A percentile compares a stretch with the other conserved stretches of the same genome.
Conservation (phyloP, 768 basidiomycete genomes). For the Naematelia encephala region DNA sequence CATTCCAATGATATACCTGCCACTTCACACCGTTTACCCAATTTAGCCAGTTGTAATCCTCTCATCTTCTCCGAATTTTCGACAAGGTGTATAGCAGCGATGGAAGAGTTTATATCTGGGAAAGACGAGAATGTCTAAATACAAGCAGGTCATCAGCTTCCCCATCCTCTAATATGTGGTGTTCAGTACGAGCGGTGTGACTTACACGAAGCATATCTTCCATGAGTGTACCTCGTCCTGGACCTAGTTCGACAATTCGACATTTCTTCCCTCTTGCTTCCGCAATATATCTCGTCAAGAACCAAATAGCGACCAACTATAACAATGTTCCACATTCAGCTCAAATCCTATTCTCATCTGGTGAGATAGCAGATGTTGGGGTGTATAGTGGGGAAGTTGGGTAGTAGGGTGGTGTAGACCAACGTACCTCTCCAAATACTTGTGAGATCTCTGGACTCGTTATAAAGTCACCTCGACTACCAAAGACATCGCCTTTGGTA, state of each 20-base stretch:
- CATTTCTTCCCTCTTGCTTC: conserved; percentile 57
- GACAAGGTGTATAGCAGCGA: conserved; percentile 66
- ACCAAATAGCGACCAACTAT: conserved; percentile 84
- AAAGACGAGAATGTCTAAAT: conserved; percentile 42
- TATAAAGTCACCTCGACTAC: conserved; percentile 82
- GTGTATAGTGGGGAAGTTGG: not conserved
- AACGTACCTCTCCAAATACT: conserved; percentile 86
- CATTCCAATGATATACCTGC: conserved; percentile 57
- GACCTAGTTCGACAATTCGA: conserved; percentile 85
- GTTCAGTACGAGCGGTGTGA: not conserved
- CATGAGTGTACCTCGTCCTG: conserved; percentile 89
- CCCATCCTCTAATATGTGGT: not conserved
- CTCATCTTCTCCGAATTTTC: conserved; percentile 74
- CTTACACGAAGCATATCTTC: conserved; percentile 79
- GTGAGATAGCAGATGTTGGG: not conserved
- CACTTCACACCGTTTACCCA: conserved; percentile 47
- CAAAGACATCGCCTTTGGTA: conserved; percentile 74
- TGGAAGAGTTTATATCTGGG: conserved; percentile 34
- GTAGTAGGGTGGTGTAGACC: conserved; percentile 8
- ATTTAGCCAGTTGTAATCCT: conserved; percentile 59
- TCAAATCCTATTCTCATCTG: not conserved
- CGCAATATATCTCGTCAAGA: conserved; percentile 69
- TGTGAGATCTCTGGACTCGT: conserved; percentile 97
- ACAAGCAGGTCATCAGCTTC: not conserved
- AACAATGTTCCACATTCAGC: not conserved